phyloP scores from a whole-genome alignment of 2,329 filamentous ascomycete genomes.

The Xylaria sp. region DNA sequence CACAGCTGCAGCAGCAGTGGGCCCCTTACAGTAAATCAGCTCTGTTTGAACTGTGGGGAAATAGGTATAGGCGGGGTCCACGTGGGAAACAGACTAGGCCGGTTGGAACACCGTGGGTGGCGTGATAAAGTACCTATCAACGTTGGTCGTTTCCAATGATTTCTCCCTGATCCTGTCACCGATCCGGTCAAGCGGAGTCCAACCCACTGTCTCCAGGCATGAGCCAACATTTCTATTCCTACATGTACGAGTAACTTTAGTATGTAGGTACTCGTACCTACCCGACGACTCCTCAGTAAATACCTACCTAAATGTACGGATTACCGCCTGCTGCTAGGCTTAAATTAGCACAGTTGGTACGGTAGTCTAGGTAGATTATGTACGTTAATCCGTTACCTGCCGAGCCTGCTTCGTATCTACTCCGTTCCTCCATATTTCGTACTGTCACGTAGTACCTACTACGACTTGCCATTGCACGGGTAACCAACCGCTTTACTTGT shows the following conservation, averaged over 20 bases:
- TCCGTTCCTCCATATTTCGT: too few species aligned
- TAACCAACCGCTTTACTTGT: too few species aligned
- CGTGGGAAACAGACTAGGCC: conserved; percentile 13
- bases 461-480: too few species aligned
- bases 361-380: too few species aligned
- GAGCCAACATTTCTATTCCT: conserved; percentile 12
- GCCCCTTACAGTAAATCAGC: neutral
- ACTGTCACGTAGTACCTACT: too few species aligned
- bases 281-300: too few species aligned
- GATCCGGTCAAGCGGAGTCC: conserved; percentile 17
- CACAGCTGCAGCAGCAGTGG: neutral
- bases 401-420: too few species aligned
- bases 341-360: too few species aligned
- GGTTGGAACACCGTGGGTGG: conserved; percentile 7
- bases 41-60: conserved; percentile 5
- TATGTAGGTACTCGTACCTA: too few species aligned
- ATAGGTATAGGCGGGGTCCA: conserved; percentile 18
- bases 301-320: too few species aligned
- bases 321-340: too few species aligned
- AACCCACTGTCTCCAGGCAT: conserved; percentile 6
- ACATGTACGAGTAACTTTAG: neutral
- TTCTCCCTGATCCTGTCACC: neutral
- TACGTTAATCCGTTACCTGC: too few species aligned
- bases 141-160: conserved; percentile 2
- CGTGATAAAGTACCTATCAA: conserved; percentile 14